These are phyloP conservation scores for Chaetomidium leptoderma DNA, from an alignment of 495 filamentous ascomycete genomes.

Conservation along the genomic window DNA sequence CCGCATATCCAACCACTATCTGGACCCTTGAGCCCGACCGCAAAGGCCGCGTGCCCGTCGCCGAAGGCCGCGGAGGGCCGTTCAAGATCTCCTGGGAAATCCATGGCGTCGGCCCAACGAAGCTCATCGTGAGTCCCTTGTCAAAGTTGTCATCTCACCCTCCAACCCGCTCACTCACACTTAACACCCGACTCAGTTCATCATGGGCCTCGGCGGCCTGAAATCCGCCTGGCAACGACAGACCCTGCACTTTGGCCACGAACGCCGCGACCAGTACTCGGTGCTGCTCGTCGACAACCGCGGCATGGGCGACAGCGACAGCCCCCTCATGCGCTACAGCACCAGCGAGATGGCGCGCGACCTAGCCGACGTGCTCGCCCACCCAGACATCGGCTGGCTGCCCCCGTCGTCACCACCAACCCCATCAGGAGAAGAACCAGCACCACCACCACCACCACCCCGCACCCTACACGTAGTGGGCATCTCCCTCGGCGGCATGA, in stretches of 20 bases:
- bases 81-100: slow-evolving; percentile 71
- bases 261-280: slow-evolving; percentile 60
- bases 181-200: slow-evolving; percentile 42
- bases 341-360: slow-evolving; percentile 75
- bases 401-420: slow-evolving; percentile 20
- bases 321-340: slow-evolving; percentile 65
- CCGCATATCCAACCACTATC: slow-evolving; percentile 46
- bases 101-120: slow-evolving; percentile 67
- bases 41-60: slow-evolving; percentile 57
- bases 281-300: slow-evolving; percentile 74
- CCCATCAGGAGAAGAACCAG: no score
- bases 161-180: slow-evolving; percentile 4
- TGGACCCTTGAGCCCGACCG: slow-evolving; percentile 61
- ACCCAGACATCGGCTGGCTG: slow-evolving; percentile 59
- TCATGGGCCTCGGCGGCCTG: slow-evolving; percentile 61
- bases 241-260: slow-evolving; percentile 69
- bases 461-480: slow-evolving; percentile 67
- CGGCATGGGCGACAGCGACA: slow-evolving; percentile 73
- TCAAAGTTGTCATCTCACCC: not conserved
- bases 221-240: slow-evolving; percentile 71
- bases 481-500: slow-evolving; percentile 81
- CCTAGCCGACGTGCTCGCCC: slow-evolving; percentile 61
- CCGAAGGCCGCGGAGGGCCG: slow-evolving; percentile 60
- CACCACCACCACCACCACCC: slow-evolving; percentile 17
- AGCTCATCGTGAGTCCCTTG: slow-evolving; percentile 66